Percentiles rank a stretch among this genome's conserved stretches.
These are phyloP conservation scores for Odontarrhena argentea DNA, from an alignment of 345 rosid species.

Conservation along the genomic window DNA sequence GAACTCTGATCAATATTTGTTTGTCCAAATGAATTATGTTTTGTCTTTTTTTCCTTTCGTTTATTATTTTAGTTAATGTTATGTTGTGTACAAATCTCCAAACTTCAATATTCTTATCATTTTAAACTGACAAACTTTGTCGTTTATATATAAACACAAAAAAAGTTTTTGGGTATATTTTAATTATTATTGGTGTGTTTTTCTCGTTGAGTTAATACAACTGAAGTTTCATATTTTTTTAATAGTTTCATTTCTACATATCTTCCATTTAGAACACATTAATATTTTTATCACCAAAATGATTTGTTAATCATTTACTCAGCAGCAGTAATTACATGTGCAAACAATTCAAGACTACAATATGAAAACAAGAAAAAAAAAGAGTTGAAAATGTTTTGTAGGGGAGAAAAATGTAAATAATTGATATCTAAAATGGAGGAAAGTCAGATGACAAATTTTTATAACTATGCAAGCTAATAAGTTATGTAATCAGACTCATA, in stretches of 20 bases:
- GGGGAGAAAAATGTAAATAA: background rate
- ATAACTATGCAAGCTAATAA: constrained; percentile 11
- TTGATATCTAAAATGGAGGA: constrained; percentile 5
- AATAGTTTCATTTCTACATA: background rate
- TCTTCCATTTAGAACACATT: background rate
- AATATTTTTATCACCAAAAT: background rate
- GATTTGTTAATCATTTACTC: background rate
- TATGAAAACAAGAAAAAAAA: background rate
- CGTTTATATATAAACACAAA: too few relatives aligned
- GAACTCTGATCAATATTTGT: background rate
- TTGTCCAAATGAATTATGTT: constrained; percentile 24
- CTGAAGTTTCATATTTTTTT: background rate
- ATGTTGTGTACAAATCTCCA: constrained; percentile 11
- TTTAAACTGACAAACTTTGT: constrained; percentile 20
- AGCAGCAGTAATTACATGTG: background rate
- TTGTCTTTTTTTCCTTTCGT: constrained; percentile 3
- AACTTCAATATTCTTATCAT: constrained; percentile 21
- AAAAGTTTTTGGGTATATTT: background rate
- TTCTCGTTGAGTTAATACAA: constrained; percentile 16
- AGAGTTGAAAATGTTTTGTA: background rate
- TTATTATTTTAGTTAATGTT: background rate
- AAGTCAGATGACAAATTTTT: constrained; percentile 29
- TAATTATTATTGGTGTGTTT: background rate
- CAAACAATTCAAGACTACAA: background rate
- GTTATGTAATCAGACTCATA: constrained; percentile 4